Evolutionary conservation across 495 filamentous ascomycete species (phyloP).

Genomic region (Penicillium canariense): DNA sequence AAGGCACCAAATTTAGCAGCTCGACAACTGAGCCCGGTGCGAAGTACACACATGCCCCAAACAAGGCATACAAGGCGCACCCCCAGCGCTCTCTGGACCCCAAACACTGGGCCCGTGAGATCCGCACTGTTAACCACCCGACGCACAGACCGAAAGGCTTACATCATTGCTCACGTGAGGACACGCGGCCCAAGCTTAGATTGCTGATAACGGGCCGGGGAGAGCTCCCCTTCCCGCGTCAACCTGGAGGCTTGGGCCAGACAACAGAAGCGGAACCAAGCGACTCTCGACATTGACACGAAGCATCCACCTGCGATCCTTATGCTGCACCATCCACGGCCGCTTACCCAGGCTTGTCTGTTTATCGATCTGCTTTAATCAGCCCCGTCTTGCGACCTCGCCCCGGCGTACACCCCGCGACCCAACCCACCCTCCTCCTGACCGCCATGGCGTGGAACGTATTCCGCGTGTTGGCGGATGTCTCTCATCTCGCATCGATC

Average conservation of each 20-base stretch:
- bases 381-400: neutral
- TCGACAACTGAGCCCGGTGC: neutral
- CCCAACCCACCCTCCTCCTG: neutral
- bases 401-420: slow-evolving; percentile 5
- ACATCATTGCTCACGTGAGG: slow-evolving; percentile 31
- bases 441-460: slow-evolving; percentile 50
- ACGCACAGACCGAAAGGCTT: slow-evolving; percentile 5
- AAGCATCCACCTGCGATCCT: too few relatives aligned
- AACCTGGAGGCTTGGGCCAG: neutral
- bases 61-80: neutral
- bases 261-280: neutral
- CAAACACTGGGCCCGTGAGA: neutral
- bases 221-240: slow-evolving; percentile 14
- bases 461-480: slow-evolving; percentile 78
- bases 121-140: too few relatives aligned
- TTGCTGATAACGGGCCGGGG: slow-evolving; percentile 9
- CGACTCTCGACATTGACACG: neutral
- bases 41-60: neutral
- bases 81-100: too few relatives aligned
- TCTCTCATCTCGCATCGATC: slow-evolving; percentile 82
- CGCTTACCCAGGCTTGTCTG: neutral
- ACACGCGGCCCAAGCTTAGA: slow-evolving; percentile 22
- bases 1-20: too few relatives aligned
- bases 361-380: neutral
- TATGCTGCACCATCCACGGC: too few relatives aligned